Evolutionary conservation across 2,329 filamentous ascomycete species (phyloP).

Genomic region (Fusarium redolens): DNA sequence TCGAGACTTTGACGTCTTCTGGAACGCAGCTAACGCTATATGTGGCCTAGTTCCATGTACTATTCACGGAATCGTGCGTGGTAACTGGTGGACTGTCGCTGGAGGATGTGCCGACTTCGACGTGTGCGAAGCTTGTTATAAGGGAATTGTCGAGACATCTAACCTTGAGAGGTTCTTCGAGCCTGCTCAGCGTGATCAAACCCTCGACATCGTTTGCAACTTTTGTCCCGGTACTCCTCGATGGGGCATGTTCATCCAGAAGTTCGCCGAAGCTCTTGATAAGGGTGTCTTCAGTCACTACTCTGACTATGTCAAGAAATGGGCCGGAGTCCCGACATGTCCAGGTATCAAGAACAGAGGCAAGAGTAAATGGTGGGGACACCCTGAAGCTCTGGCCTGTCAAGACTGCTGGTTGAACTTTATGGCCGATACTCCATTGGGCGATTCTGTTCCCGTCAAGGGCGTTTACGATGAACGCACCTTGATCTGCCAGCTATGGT

Average conservation of each 20-base stretch:
- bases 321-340: slow-evolving; percentile 45
- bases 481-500: slow-evolving; percentile 53
- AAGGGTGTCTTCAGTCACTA: slow-evolving; percentile 48
- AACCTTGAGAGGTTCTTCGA: slow-evolving; percentile 47
- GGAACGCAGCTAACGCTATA: slow-evolving; percentile 40
- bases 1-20: slow-evolving; percentile 46
- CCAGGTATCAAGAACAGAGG: slow-evolving; percentile 42
- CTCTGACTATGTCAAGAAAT: slow-evolving; percentile 44
- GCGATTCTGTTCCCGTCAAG: slow-evolving; percentile 42
- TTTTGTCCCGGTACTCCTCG: slow-evolving; percentile 45
- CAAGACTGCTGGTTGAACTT: slow-evolving; percentile 50
- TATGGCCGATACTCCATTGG: slow-evolving; percentile 45
- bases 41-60: slow-evolving; percentile 44
- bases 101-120: slow-evolving; percentile 39
- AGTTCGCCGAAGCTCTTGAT: slow-evolving; percentile 48
- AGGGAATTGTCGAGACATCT: slow-evolving; percentile 45
- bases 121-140: slow-evolving; percentile 51
- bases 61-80: slow-evolving; percentile 43
- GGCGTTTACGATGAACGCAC: slow-evolving; percentile 37
- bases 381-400: slow-evolving; percentile 49
- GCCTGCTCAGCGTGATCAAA: slow-evolving; percentile 21
- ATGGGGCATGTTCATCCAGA: slow-evolving; percentile 41
- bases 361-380: slow-evolving; percentile 51
- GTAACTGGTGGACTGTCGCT: slow-evolving; percentile 50
- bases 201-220: slow-evolving; percentile 45